A percentile compares a stretch with the other conserved stretches of the same genome.
Evolutionary conservation across 768 basidiomycete species (phyloP).

Genomic region (Podaxis sp.): DNA sequence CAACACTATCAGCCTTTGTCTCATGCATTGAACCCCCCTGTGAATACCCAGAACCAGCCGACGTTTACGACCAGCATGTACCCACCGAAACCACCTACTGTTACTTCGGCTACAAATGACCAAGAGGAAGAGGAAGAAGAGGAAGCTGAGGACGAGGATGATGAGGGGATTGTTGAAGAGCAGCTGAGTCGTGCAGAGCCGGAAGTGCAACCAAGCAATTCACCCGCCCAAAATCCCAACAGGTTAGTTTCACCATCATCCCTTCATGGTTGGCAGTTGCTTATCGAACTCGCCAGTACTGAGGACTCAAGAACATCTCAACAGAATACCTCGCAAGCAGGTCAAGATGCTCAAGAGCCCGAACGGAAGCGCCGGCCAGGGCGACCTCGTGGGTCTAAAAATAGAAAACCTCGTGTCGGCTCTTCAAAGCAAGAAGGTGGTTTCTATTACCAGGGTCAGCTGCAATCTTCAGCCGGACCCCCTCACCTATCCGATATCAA

Average conservation of each 20-base stretch:
- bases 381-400: constrained; percentile 78
- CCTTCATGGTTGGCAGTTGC: neutral
- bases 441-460: constrained; percentile 42
- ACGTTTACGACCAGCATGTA: constrained; percentile 11
- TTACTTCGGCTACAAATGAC: constrained; percentile 24
- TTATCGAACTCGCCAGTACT: neutral
- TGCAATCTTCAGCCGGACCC: constrained; percentile 26
- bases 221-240: constrained; percentile 35
- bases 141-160: constrained; percentile 70
- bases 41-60: constrained; percentile 24
- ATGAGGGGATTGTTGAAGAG: constrained; percentile 71
- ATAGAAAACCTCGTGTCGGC: constrained; percentile 47
- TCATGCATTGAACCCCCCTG: constrained; percentile 69
- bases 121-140: constrained; percentile 57
- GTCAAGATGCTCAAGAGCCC: constrained; percentile 15
- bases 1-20: constrained; percentile 82
- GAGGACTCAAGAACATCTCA: constrained; percentile 4
- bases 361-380: constrained; percentile 72
- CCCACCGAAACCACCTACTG: neutral
- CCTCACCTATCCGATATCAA: constrained; percentile 50
- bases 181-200: constrained; percentile 53
- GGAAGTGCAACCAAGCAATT: constrained; percentile 36
- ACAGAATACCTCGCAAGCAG: constrained; percentile 7
- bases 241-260: constrained; percentile 25
- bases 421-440: constrained; percentile 34